These are phyloP conservation scores for Cyclocybe aegerita DNA, from an alignment of 768 basidiomycete species.

Conservation along the genomic window DNA sequence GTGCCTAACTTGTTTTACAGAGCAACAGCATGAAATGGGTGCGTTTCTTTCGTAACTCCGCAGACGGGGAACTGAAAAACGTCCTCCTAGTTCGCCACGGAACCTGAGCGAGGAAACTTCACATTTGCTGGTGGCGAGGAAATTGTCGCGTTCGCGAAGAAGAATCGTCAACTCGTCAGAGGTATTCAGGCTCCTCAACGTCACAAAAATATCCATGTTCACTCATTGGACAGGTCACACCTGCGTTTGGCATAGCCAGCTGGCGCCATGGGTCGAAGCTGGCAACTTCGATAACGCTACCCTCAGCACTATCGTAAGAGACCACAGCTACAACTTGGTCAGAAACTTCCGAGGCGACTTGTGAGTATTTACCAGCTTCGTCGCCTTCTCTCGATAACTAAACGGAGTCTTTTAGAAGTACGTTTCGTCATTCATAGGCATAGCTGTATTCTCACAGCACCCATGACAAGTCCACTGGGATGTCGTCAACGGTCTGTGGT, in stretches of 20 bases:
- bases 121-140: slow-evolving; percentile 47
- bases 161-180: slow-evolving; percentile 46
- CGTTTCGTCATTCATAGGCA: background rate
- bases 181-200: slow-evolving; percentile 20
- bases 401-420: slow-evolving; percentile 9
- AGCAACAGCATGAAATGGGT: slow-evolving; percentile 61
- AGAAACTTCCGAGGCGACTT: slow-evolving; percentile 50
- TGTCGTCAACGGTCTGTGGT: slow-evolving; percentile 42
- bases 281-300: slow-evolving; percentile 40
- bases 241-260: slow-evolving; percentile 54
- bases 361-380: slow-evolving; percentile 20
- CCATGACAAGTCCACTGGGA: slow-evolving; percentile 40
- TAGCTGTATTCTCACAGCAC: background rate
- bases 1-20: slow-evolving; percentile 9
- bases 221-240: slow-evolving; percentile 37
- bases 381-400: background rate
- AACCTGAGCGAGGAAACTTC: slow-evolving; percentile 48
- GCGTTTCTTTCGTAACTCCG: background rate
- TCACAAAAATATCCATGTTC: background rate
- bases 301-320: slow-evolving; percentile 43
- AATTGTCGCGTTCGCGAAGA: slow-evolving; percentile 43
- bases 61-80: background rate
- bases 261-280: slow-evolving; percentile 48
- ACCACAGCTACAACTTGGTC: slow-evolving; percentile 48
- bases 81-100: slow-evolving; percentile 45